Base-by-base conservation (phyloP, 2,329 filamentous ascomycete genomes). In the Conoideocrella luteorostrata region DNA sequence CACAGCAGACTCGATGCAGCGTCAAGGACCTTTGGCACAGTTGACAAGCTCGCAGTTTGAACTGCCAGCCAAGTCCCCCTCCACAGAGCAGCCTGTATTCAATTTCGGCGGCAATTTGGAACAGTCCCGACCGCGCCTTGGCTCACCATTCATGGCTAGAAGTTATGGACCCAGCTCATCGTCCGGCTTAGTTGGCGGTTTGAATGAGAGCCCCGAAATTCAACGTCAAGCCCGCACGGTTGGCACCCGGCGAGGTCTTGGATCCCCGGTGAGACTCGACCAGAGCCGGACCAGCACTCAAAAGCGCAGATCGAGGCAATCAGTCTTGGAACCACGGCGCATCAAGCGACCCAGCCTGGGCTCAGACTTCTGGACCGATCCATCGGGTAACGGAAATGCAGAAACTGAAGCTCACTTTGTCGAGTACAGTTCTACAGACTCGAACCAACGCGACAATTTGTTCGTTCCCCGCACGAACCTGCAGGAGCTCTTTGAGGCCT, bases 1-100 rank as follows among this genome's bases (percentile, higher is more conserved):
- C 62, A 84, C 80, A 1, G 72, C 80, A 2, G 77, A 82, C 33
- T 73, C 73, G 2, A 84, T 85, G 81, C 75, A 82, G 51, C 75
- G 73, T 0, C 66, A 76, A 42, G 80, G 78, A 3, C 77, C 79
- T 9, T 55, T 85, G 43, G 79, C 80, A 3, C 75, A 77, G 51
- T 68, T 84, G 33, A 72, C 76, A n/a, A 65, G 64, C 43, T 74
- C 73, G 13, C 52, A 51, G 28, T 43, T 53, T 12, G 56, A 56
- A 17, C 38, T 45, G 20, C 41, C 44, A 21, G 33, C 47, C 5
- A 50, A 57, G 17, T 50, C 17, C 49, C 2, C 43, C 46, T n/a
- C n/a, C n/a, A n/a, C n/a, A n/a, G 28, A 38, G 13, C 11, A 28
- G 17, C 7, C 36, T 13, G 28, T 36, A 10, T 13, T 45, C 37